Evolutionary conservation across 176 grass and related monocot species (phyloP), one percentile per base, ranked within the genome.

Genomic region (Eragrostis nindensis): DNA sequence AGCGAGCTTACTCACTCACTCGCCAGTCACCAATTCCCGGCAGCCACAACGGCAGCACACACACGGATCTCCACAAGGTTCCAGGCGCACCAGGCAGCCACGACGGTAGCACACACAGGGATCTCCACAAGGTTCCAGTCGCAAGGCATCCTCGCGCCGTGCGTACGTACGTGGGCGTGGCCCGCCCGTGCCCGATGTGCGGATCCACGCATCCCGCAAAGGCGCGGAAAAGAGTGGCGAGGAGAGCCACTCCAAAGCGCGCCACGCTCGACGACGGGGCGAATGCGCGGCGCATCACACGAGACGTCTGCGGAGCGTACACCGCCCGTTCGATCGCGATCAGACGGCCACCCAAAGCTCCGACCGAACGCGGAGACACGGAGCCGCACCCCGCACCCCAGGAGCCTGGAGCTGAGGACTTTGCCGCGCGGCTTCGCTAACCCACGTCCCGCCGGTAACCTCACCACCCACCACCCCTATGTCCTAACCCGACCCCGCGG

Each of bases 341-440:
- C 70, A 39, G 67, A 85, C 85, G 84, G 77, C 48, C 52, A 40
- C 21, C 60, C 22, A 16, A 3, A 65, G 29, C 9, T 71, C 84
- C 82, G 90, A 94, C 93, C 89, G 84, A 78, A 78, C 84, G 97
- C 93, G 97, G 97, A 92, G 81, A 96, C 97, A 86, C 90, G 97
- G 90, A 96, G 91, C 85, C 97, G 97, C 84, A 74, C 84, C 87
- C 86, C 84, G 72, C 92, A 87, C 84, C 95, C 90, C 95, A 52
- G 93, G 93, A 95, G 82, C 79, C 76, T 76, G 78, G 70, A 78
- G 21, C 47, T 32, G 59, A 40, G 63, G 21, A 22, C 62, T 67
- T 79, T 52, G 1, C 62, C 42, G 19, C 30, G 71, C 71, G 71
- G 71, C 52, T 57, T 55, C 71, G 71, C 11, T 55, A 77, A 77